Conservation (phyloP, 2,329 filamentous ascomycete genomes). For the Orbilia brochopaga region DNA sequence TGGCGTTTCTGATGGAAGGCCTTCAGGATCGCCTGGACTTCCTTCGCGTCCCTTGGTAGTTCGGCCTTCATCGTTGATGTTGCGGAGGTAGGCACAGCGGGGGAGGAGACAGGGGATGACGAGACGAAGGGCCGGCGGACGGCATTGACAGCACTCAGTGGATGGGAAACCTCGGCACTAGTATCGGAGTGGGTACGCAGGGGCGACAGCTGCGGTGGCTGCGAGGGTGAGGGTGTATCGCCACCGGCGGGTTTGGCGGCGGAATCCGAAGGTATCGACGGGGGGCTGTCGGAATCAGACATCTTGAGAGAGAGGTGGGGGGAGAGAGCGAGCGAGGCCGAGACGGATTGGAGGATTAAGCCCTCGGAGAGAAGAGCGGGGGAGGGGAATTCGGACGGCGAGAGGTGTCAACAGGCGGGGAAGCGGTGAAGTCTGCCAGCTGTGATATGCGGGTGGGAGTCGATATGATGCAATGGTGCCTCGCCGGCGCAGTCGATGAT, state of each 20-base stretch:
- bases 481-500: slow-evolving; percentile 33
- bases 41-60: slow-evolving; percentile 59
- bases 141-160: slow-evolving; percentile 57
- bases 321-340: not conserved
- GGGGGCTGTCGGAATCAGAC: slow-evolving; percentile 21
- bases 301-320: slow-evolving; percentile 11
- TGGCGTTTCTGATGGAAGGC: slow-evolving; percentile 72
- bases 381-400: slow-evolving; percentile 3
- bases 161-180: slow-evolving; percentile 36
- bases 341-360: not conserved
- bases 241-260: slow-evolving; percentile 8
- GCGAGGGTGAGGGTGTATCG: not conserved
- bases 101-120: slow-evolving; percentile 59
- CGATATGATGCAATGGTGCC: slow-evolving; percentile 44
- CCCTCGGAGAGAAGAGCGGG: slow-evolving; percentile 2
- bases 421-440: slow-evolving; percentile 1
- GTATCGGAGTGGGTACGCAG: slow-evolving; percentile 36
- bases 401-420: not conserved
- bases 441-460: not conserved
- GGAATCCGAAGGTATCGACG: slow-evolving; percentile 24
- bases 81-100: slow-evolving; percentile 60
- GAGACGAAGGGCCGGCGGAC: slow-evolving; percentile 64
- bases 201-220: slow-evolving; percentile 16
- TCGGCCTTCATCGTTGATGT: slow-evolving; percentile 38
- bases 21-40: slow-evolving; percentile 73